Percentiles rank a stretch among this genome's conserved stretches.
Conservation (phyloP, 2,329 filamentous ascomycete species). For the Colletotrichum sidae region DNA sequence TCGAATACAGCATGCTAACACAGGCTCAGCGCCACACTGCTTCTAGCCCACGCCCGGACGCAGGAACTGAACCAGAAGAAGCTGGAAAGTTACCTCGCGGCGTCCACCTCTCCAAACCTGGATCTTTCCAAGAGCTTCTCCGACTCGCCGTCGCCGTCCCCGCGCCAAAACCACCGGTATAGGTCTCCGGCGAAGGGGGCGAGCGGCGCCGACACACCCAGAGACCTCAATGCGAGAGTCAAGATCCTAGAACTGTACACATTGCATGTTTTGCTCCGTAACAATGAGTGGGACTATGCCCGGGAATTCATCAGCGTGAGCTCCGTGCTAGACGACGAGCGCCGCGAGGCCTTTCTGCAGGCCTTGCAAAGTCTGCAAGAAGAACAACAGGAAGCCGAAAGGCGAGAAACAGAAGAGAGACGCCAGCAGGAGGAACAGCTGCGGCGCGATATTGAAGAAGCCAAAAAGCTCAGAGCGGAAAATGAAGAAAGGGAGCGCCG, state of each 20-base stretch:
- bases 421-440: slow-evolving; percentile 68
- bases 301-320: slow-evolving; percentile 89
- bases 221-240: slow-evolving; percentile 84
- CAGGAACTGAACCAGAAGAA: slow-evolving; percentile 88
- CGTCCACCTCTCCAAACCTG: slow-evolving; percentile 77
- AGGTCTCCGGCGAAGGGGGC: slow-evolving; percentile 60
- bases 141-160: slow-evolving; percentile 52
- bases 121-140: slow-evolving; percentile 76
- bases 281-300: slow-evolving; percentile 96
- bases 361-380: slow-evolving; percentile 87
- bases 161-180: slow-evolving; percentile 51
- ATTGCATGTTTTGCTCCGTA: slow-evolving; percentile 91
- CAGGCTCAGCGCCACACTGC: slow-evolving; percentile 78
- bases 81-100: slow-evolving; percentile 89
- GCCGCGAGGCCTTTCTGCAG: slow-evolving; percentile 87
- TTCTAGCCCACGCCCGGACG: slow-evolving; percentile 88
- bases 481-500: slow-evolving; percentile 67
- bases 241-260: slow-evolving; percentile 97
- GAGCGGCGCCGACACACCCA: slow-evolving; percentile 82
- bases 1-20: slow-evolving; percentile 21
- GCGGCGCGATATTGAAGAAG: slow-evolving; percentile 67
- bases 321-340: slow-evolving; percentile 90
- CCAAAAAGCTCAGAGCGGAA: slow-evolving; percentile 65
- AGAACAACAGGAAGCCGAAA: slow-evolving; percentile 80
- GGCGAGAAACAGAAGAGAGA: slow-evolving; percentile 70